Evolutionary conservation across 2,329 filamentous ascomycete genomes (phyloP), one percentile per base, ranked within the genome.

Genomic region (Calonectria pteridis): DNA sequence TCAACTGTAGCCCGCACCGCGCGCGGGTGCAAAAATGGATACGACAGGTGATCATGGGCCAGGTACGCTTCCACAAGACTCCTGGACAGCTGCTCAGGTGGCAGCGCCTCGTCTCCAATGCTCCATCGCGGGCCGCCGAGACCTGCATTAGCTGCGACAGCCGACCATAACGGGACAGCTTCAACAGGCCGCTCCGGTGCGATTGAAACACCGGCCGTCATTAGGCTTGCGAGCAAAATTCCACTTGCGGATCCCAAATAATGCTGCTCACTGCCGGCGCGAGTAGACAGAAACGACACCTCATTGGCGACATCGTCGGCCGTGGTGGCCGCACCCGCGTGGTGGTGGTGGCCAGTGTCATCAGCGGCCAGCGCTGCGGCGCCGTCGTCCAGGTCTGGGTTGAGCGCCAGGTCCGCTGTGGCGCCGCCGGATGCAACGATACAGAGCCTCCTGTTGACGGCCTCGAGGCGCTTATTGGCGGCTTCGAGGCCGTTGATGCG

Each of bases 1-100:
- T 67, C 33, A 53, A 67, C 31, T 16, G 64, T 53, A n/a, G 46
- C 46, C 46, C 64, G 64, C 28, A 67, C 64, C 0, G 75, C 78
- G 3, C 76, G 79, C 0, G 83, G 82, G 0, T 81, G 81, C 13
- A 87, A 77, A 63, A 87, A 86, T 1, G 86, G 86, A 59, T 86
- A 87, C 66, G 82, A 84, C 3, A 87, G 80, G 18, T 87, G 84
- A 43, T 87, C 85, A 53, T 87, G 86, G 31, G 82, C 83, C 29
- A 85, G 81, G 68, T 87, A 87, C 4, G 85, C 86, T 29, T 82
- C 64, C 29, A 67, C 35, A 4, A 55, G 64, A 18, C 64, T 67
- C 23, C 64, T 51, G 3, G 64, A 50, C 10, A 67, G 64, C 33
- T 67, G 64, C 49, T 55, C 64, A 11, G 64, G 64, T 9, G 64